Conservation (phyloP, 2,329 filamentous ascomycete genomes). For the Raffaelea ambrosiae region DNA sequence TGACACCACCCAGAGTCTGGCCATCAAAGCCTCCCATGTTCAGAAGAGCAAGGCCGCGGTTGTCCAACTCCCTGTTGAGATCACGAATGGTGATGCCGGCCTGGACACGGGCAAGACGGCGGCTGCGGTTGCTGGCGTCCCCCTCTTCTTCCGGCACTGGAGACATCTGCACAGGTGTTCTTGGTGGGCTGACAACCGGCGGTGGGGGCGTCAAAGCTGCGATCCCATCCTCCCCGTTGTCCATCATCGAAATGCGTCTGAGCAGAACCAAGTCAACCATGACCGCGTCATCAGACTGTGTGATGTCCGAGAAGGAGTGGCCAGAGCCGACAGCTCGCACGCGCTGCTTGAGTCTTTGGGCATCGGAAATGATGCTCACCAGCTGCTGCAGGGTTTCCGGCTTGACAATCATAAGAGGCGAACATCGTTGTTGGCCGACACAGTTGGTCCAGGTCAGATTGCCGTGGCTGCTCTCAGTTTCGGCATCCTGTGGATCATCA, state of each 20-base stretch:
- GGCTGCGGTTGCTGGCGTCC: constrained; percentile 6
- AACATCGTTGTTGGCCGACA: constrained; percentile 14
- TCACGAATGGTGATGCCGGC: constrained; percentile 16
- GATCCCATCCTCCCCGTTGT: constrained; percentile 12
- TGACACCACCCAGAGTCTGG: constrained; percentile 16
- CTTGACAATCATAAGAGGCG: constrained; percentile 11
- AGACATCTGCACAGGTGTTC: background rate
- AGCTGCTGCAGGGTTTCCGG: constrained; percentile 16
- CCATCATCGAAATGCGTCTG: constrained; percentile 12
- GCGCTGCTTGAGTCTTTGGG: constrained; percentile 9
- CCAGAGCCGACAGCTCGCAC: constrained; percentile 18
- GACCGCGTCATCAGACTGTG: constrained; percentile 12
- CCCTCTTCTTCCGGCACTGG: background rate
- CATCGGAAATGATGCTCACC: constrained; percentile 14
- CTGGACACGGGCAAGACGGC: constrained; percentile 13
- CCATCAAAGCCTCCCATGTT: constrained; percentile 20
- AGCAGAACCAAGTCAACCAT: constrained; percentile 14
- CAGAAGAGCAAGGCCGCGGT: constrained; percentile 13
- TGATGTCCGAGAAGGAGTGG: constrained; percentile 19
- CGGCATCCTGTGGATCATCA: background rate
- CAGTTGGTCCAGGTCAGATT: constrained; percentile 14
- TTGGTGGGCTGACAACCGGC: background rate
- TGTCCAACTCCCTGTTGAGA: constrained; percentile 17
- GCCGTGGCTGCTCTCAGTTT: background rate
- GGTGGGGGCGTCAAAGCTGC: constrained; percentile 1